Evolutionary conservation across 805 yeast species (phyloP).

Genomic region (Candida maris): DNA sequence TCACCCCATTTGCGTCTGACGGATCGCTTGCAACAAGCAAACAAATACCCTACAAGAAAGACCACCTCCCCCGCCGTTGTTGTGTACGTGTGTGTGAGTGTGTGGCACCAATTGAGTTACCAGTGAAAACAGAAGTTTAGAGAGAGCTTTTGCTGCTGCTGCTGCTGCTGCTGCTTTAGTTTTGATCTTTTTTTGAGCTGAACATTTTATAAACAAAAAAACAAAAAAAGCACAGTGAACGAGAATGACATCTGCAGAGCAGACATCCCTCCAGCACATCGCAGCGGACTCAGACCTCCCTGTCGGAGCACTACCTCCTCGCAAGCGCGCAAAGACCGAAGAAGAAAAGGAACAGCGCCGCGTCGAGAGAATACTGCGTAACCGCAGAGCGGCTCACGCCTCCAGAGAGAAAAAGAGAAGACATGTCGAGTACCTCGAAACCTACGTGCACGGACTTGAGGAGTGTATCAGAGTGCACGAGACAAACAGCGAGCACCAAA

Average conservation of each 20-base stretch:
- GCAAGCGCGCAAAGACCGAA: constrained; percentile 93
- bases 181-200: too few relatives aligned
- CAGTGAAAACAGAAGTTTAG: neutral
- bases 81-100: constrained; percentile 1
- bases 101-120: neutral
- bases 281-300: constrained; percentile 11
- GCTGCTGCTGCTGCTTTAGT: too few relatives aligned
- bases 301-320: constrained; percentile 63
- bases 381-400: constrained; percentile 96
- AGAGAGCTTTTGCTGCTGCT: too few relatives aligned
- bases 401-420: constrained; percentile 94
- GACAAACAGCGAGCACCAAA: constrained; percentile 13
- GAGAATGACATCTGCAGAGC: constrained; percentile 8
- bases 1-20: neutral
- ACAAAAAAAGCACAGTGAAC: too few relatives aligned
- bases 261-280: constrained; percentile 10
- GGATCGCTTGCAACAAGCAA: constrained; percentile 1
- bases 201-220: too few relatives aligned
- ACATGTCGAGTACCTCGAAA: constrained; percentile 83
- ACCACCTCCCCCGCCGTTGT: constrained; percentile 1
- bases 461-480: constrained; percentile 11
- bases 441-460: constrained; percentile 46
- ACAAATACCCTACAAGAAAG: neutral
- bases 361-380: constrained; percentile 86
- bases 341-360: constrained; percentile 97